Evolutionary conservation across 2,329 filamentous ascomycete genomes (phyloP).

Genomic region (Neofusicoccum cordaticola): DNA sequence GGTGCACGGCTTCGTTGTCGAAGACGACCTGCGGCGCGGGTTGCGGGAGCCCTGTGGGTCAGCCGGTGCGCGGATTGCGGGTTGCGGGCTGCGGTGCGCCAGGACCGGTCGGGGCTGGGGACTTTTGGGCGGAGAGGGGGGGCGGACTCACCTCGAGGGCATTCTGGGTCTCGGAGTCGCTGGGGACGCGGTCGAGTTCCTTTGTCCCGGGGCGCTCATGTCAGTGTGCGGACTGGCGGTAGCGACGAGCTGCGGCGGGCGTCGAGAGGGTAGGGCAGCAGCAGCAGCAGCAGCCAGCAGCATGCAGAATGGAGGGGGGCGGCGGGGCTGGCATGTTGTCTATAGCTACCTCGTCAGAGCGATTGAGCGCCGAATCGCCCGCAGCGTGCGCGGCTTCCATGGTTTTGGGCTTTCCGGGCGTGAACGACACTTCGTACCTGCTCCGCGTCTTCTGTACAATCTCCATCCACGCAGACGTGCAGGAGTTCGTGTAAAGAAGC

Average conservation of each 20-base stretch:
- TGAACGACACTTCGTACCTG: constrained; percentile 3
- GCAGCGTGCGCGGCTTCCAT: not conserved
- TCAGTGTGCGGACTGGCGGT: constrained; percentile 26
- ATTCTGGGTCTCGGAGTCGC: constrained; percentile 38
- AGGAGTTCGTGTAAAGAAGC: not conserved
- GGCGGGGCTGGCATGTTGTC: not conserved
- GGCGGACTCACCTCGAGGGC: constrained; percentile 38
- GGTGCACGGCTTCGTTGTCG: constrained; percentile 49
- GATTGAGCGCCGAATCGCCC: not conserved
- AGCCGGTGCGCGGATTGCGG: not conserved
- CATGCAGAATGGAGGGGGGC: not conserved
- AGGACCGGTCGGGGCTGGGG: not conserved
- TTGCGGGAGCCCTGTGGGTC: not conserved
- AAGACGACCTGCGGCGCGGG: constrained; percentile 52
- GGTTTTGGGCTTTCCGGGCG: not conserved
- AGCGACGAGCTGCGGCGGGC: not conserved
- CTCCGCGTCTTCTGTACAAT: constrained; percentile 4
- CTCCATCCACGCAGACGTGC: not conserved
- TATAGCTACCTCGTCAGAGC: constrained; percentile 7
- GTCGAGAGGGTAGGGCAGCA: not conserved
- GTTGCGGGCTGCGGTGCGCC: too few species aligned
- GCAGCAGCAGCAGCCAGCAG: too few species aligned
- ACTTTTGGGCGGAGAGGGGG: not conserved
- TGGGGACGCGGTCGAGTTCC: constrained; percentile 27
- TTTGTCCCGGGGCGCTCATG: constrained; percentile 28